Evolutionary conservation across 768 basidiomycete species (phyloP).

Genomic region (Termitomyces bulborhizus): DNA sequence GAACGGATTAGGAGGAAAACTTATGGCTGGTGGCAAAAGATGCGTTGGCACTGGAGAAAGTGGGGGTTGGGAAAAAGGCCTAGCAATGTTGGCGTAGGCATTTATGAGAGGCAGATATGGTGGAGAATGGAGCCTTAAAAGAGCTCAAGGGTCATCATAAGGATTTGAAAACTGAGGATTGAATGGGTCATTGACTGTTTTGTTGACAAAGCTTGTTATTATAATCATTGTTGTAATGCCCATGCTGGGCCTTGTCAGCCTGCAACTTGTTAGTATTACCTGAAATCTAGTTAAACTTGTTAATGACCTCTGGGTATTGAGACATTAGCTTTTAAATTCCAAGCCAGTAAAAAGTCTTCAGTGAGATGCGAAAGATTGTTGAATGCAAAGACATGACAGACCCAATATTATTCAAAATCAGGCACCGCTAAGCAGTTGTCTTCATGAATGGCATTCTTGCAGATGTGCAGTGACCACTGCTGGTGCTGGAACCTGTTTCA

Average conservation of each 20-base stretch:
- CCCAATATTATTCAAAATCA: background rate
- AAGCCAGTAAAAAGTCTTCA: no score
- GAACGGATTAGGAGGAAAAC: slow-evolving; percentile 12
- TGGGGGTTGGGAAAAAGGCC: slow-evolving; percentile 1
- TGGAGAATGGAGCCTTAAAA: slow-evolving; percentile 20
- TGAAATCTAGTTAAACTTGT: no score
- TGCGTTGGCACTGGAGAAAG: slow-evolving; percentile 2
- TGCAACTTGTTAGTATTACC: background rate
- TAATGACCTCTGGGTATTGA: background rate
- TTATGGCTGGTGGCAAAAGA: no score
- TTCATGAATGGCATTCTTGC: background rate
- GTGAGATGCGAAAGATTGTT: no score
- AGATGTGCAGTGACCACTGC: background rate
- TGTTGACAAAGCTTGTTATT: slow-evolving; percentile 24
- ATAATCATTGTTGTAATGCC: slow-evolving; percentile 66
- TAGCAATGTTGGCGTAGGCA: no score
- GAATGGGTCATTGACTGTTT: background rate
- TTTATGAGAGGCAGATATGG: background rate
- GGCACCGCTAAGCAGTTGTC: background rate
- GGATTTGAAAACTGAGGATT: background rate
- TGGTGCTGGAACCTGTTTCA: no score
- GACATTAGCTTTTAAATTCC: background rate
- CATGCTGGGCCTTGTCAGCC: slow-evolving; percentile 59
- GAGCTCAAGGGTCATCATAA: slow-evolving; percentile 5
- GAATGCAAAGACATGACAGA: no score